Evolutionary conservation across 192 early-diverging fungal species (phyloP), one percentile per base, ranked within the genome.

Genomic region (Rhizophagus clarus): DNA sequence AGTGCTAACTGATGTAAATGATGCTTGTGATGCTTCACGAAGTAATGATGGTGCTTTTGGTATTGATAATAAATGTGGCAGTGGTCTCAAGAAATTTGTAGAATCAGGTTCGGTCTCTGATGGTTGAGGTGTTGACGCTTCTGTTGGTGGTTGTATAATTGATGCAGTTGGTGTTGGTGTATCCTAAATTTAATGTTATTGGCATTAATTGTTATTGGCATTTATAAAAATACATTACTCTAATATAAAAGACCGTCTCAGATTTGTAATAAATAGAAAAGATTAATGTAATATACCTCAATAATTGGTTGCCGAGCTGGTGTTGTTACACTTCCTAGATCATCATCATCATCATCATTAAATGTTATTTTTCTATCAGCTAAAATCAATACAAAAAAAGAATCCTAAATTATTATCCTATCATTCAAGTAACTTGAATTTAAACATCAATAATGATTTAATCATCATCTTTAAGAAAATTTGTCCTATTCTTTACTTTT

Each of bases 331-430:
- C 17, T 7, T 26, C 56, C 76, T 29, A 82, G 77, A 2, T 86
- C 82, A 64, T 83, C 85, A 1, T 86, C 85, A 6, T 86, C 85
- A 6, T 83, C 85, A 22, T 86, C 85, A 32, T 84, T 82, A 62
- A 86, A 84, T 7, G 80, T 83, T 20, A 86, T 81, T 61, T 86
- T 83, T 34, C 81, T 80, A 42, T 86, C 80, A 26, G 83, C 85
- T 86, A 77, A 56, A 17, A 22, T 42, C 20, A 34, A 40, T 42
- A 20, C 0, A 56, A 79, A 31, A 34, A 61, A 22, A 42, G 2
- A 63, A n/a, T n/a, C 66, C n/a, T 74, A n/a, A n/a, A 24, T 5
- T 26, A 42, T 24, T 51, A 3, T 14, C 12, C 4, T 2, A 1
- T 17, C 4, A 51, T 34, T 34, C 34, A 2, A 34, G 34, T 34